A percentile compares a stretch with the other conserved stretches of the same genome.
Conservation (phyloP, 129 eudicot genomes). For the Oenanthe sinensis region DNA sequence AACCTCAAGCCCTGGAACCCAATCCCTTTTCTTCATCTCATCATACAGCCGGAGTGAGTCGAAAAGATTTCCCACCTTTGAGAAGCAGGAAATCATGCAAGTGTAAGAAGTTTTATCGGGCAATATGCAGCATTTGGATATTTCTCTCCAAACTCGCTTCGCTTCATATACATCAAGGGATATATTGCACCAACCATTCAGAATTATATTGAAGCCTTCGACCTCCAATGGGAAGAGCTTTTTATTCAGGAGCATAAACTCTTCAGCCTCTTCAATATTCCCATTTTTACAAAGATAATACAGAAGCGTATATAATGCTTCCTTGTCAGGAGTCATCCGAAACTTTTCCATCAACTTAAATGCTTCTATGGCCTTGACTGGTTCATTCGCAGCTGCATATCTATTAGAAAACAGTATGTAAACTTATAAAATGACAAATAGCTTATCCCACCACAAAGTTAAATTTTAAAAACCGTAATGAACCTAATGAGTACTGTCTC, state of each 20-base stretch:
- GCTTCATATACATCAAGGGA: constrained; percentile 56
- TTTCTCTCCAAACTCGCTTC: constrained; percentile 92
- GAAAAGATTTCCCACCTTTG: constrained; percentile 67
- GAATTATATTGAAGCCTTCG: constrained; percentile 77
- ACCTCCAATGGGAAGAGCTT: constrained; percentile 81
- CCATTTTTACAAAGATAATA: constrained; percentile 62
- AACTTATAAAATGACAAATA: not conserved
- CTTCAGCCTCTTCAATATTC: constrained; percentile 88
- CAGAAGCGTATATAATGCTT: constrained; percentile 52
- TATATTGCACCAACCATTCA: constrained; percentile 74
- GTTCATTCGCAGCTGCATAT: constrained; percentile 65
- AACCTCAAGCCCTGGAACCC: constrained; percentile 54
- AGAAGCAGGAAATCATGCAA: constrained; percentile 73
- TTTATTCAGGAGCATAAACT: constrained; percentile 59
- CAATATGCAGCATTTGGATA: constrained; percentile 57
- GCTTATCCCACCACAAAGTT: not conserved
- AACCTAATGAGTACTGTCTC: not conserved
- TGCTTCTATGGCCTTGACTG: constrained; percentile 63
- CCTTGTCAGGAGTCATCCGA: constrained; percentile 50
- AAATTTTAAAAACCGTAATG: not conserved
- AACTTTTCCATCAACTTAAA: constrained; percentile 73
- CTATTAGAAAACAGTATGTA: constrained; percentile 22
- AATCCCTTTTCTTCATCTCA: constrained; percentile 82
- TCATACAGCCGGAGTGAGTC: constrained; percentile 83
- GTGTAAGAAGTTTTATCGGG: constrained; percentile 67